A percentile compares a stretch with the other conserved stretches of the same genome.
phyloP scores from a whole-genome alignment of 1,284 basidiomycete species.

The Vanrija sp. region DNA sequence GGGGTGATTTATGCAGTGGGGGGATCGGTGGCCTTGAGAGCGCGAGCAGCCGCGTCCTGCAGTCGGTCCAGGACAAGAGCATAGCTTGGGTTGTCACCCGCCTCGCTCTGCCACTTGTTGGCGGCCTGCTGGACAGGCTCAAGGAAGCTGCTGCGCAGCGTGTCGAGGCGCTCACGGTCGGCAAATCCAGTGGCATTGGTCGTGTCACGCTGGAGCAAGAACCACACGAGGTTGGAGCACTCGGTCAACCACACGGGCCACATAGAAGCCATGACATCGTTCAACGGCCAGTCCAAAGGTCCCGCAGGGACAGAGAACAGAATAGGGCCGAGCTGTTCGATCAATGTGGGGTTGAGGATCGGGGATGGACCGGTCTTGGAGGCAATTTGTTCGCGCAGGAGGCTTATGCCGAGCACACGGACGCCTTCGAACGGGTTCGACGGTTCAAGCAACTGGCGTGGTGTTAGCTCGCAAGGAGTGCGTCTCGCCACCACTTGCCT shows the following conservation, averaged over 20 bases:
- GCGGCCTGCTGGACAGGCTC: background rate
- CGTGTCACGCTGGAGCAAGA: constrained; percentile 11
- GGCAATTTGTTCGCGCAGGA: constrained; percentile 31
- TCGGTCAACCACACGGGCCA: constrained; percentile 33
- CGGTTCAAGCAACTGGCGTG: constrained; percentile 32
- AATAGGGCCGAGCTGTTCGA: constrained; percentile 16
- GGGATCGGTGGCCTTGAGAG: background rate
- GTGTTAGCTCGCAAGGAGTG: background rate
- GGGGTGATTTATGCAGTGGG: too few species aligned
- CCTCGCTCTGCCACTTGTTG: constrained; percentile 2
- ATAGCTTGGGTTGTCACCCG: background rate
- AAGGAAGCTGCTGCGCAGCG: too few species aligned
- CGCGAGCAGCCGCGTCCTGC: constrained; percentile 8
- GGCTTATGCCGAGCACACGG: constrained; percentile 27
- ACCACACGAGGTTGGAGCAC: constrained; percentile 18
- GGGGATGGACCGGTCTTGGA: constrained; percentile 3
- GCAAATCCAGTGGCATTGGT: constrained; percentile 15
- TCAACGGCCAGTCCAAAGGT: constrained; percentile 12
- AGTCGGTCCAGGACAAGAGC: constrained; percentile 11
- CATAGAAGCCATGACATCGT: constrained; percentile 19
- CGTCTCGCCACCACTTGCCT: constrained; percentile 14
- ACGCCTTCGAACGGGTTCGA: constrained; percentile 38
- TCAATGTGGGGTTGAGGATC: constrained; percentile 11
- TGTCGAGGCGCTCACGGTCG: constrained; percentile 19
- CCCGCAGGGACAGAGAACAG: constrained; percentile 20